Percentiles rank a stretch among this genome's conserved stretches.
These are phyloP conservation scores for Meyerozyma carpophila DNA, from an alignment of 1,139 yeast species.

Conservation along the genomic window DNA sequence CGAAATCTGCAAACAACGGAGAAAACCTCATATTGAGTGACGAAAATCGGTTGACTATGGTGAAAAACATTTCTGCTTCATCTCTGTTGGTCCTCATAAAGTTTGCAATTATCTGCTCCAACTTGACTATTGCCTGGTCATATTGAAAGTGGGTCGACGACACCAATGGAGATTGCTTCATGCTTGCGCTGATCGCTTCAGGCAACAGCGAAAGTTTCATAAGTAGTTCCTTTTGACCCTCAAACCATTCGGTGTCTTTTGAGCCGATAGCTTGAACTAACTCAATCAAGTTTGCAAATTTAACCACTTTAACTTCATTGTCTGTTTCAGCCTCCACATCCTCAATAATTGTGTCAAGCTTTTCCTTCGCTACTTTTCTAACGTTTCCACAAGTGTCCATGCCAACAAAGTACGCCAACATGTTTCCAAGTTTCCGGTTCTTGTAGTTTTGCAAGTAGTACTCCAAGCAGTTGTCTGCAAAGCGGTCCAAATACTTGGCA, in stretches of 20 bases:
- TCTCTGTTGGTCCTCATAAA: conserved; percentile 34
- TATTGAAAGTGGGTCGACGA: conserved; percentile 67
- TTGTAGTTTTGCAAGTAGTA: conserved; percentile 66
- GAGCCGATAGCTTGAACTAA: conserved; percentile 49
- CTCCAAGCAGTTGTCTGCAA: conserved; percentile 68
- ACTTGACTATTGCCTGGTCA: conserved; percentile 62
- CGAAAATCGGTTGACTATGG: conserved; percentile 45
- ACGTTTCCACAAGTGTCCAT: conserved; percentile 55
- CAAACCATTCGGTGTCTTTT: conserved; percentile 61
- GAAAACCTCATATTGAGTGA: conserved; percentile 44
- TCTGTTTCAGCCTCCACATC: conserved; percentile 42
- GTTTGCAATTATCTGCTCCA: conserved; percentile 51
- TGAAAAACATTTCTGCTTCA: conserved; percentile 35
- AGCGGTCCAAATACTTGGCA: conserved; percentile 80
- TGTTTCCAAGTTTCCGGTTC: conserved; percentile 63
- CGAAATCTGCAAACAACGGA: conserved; percentile 47
- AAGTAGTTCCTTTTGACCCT: conserved; percentile 44
- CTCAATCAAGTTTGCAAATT: conserved; percentile 69
- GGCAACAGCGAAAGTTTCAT: conserved; percentile 41
- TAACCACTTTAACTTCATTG: conserved; percentile 52
- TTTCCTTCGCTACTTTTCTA: conserved; percentile 48
- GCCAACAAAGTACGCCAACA: conserved; percentile 58
- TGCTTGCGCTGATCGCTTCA: conserved; percentile 39
- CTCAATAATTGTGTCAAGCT: conserved; percentile 35
- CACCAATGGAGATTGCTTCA: conserved; percentile 38